Evolutionary conservation across 2,329 filamentous ascomycete species (phyloP).

Genomic region (Fusarium equiseti): DNA sequence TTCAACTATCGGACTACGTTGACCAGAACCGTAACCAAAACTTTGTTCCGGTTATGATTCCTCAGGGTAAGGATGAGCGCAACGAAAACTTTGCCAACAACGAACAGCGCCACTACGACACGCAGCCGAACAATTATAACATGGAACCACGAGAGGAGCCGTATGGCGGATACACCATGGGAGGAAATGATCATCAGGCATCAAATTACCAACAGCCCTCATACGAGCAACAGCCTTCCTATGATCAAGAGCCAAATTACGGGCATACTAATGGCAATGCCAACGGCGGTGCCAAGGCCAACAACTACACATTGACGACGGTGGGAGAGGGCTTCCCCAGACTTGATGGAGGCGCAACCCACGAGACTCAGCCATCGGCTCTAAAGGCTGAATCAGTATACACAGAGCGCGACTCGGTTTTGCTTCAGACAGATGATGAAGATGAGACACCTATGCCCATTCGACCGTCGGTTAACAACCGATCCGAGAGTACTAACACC

Average conservation of each 20-base stretch:
- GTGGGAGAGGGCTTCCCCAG: slow-evolving; percentile 45
- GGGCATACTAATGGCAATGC: slow-evolving; percentile 22
- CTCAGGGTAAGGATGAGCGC: slow-evolving; percentile 32
- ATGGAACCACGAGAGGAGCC: slow-evolving; percentile 24
- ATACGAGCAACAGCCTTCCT: slow-evolving; percentile 20
- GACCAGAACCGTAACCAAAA: slow-evolving; percentile 32
- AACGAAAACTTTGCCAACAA: slow-evolving; percentile 11
- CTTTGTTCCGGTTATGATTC: slow-evolving; percentile 40
- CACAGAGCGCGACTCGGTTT: slow-evolving; percentile 40
- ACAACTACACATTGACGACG: slow-evolving; percentile 35
- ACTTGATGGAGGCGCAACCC: slow-evolving; percentile 24
- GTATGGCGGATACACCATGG: slow-evolving; percentile 9
- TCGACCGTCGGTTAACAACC: slow-evolving; percentile 46
- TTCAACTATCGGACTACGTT: slow-evolving; percentile 33
- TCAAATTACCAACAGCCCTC: slow-evolving; percentile 20
- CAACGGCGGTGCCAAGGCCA: slow-evolving; percentile 27
- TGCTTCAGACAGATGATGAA: slow-evolving; percentile 43
- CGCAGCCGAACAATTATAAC: slow-evolving; percentile 18
- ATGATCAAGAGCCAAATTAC: slow-evolving; percentile 23
- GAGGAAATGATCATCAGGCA: slow-evolving; percentile 13
- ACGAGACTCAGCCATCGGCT: slow-evolving; percentile 17
- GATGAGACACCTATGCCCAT: slow-evolving; percentile 33
- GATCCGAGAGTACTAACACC: slow-evolving; percentile 62
- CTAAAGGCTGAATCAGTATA: slow-evolving; percentile 30
- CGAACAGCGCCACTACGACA: slow-evolving; percentile 16